Evolutionary conservation across 495 filamentous ascomycete genomes (phyloP), one percentile per base, ranked within the genome.

Genomic region (Recurvomyces mirabilis): DNA sequence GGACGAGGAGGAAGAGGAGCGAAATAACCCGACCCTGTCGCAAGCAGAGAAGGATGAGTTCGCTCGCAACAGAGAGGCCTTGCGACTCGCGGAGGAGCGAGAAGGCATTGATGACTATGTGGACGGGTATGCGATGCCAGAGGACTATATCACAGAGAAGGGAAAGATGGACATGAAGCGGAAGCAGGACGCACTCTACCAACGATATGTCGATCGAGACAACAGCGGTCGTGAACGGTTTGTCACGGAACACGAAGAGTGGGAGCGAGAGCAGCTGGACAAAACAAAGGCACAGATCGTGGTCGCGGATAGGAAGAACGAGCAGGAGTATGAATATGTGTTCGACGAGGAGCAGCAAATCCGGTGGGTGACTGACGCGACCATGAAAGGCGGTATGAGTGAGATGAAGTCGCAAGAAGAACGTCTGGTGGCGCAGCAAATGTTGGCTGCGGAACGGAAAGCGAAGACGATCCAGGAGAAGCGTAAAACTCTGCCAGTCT

Each of bases 211-310:
- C 12, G 88, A 95, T 44, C 75, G 77, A 35, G 87, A 93, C 38
- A 84, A 94, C 52, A 74, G 78, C 35, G 88, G 88, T 20, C 78
- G 89, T 54, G 91, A 96, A 61, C 77, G 80, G 51, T 93, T 84
- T 54, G 71, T 95, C 38, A 94, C 91, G 0, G 91, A 98, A 60
- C 85, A 93, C 51, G 85, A 96, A 45, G 86, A 94, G 60, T 96
- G 87, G 88, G 91, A 98, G 62, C 62, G 78, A 34, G 87, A 95
- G 60, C 91, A 96, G 60, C 79, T 81, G 5, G 74, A 81, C 51
- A 93, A 93, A 61, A 91, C 86, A 1, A 87, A 87, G 54, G 79
- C 87, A 4, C 89, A 95, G 59, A 84, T 94, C 47, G 69, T 77
- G 41, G 71, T 77, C 42, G 66, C 68, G 7, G 84, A 89, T 57